Evolutionary conservation across 768 basidiomycete species (phyloP).

Genomic region (Mrakia blollopis): DNA sequence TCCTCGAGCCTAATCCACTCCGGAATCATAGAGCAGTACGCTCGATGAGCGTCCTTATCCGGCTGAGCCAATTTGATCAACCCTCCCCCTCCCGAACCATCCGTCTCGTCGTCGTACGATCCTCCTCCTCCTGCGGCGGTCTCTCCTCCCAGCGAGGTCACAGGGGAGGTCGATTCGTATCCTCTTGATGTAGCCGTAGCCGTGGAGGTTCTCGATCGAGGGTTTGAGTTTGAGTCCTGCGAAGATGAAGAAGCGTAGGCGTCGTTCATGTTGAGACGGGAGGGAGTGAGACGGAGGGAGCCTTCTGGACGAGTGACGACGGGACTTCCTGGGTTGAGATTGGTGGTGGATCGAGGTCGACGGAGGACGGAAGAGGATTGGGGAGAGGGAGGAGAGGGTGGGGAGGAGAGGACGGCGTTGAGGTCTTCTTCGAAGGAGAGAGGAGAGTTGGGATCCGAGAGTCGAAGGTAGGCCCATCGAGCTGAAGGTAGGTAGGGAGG

Average conservation of each 20-base stretch:
- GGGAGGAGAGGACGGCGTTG: not conserved
- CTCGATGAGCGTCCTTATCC: slow-evolving; percentile 76
- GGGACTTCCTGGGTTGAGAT: not conserved
- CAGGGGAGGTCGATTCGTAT: slow-evolving; percentile 39
- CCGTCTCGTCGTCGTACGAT: slow-evolving; percentile 64
- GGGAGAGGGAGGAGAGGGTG: not conserved
- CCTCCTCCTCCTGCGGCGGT: slow-evolving; percentile 51
- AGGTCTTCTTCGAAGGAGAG: not conserved
- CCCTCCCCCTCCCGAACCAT: too few relatives aligned
- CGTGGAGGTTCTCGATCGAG: slow-evolving; percentile 33
- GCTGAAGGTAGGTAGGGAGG: too few relatives aligned
- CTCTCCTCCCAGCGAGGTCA: slow-evolving; percentile 58
- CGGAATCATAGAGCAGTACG: slow-evolving; percentile 77
- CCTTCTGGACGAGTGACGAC: too few relatives aligned
- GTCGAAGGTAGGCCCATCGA: not conserved
- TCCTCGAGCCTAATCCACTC: slow-evolving; percentile 76
- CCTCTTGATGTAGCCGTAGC: slow-evolving; percentile 39
- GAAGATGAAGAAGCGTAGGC: too few relatives aligned
- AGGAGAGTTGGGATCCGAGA: not conserved
- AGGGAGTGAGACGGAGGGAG: too few relatives aligned
- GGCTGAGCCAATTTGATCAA: slow-evolving; percentile 77
- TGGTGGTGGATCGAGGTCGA: not conserved
- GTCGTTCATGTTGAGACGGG: too few relatives aligned
- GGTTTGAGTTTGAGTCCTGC: not conserved
- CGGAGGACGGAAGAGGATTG: not conserved